Conservation (phyloP, 2,329 filamentous ascomycete species). For the Aspergillus fumigatiaffinis region DNA sequence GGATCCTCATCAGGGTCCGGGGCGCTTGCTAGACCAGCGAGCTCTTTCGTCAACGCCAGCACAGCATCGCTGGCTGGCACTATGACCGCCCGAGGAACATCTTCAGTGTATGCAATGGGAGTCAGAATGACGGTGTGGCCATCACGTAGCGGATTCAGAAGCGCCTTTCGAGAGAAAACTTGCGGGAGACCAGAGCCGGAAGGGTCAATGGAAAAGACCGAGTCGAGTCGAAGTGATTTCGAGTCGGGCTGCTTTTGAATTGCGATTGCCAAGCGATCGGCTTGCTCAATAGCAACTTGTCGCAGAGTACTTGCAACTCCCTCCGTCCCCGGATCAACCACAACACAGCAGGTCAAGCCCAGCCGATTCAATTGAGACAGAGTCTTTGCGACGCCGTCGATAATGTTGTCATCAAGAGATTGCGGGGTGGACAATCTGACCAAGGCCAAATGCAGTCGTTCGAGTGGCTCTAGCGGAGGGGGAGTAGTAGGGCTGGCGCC, state of each 20-base stretch:
- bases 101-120: slow-evolving; percentile 57
- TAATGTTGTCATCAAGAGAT: slow-evolving; percentile 61
- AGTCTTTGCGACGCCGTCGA: slow-evolving; percentile 76
- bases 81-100: slow-evolving; percentile 45
- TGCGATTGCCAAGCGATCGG: slow-evolving; percentile 68
- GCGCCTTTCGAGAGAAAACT: slow-evolving; percentile 45
- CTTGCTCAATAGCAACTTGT: slow-evolving; percentile 57
- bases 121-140: slow-evolving; percentile 69
- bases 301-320: slow-evolving; percentile 37
- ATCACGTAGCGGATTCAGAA: slow-evolving; percentile 63
- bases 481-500: slow-evolving; percentile 43
- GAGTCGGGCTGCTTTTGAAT: slow-evolving; percentile 66
- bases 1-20: slow-evolving; percentile 44
- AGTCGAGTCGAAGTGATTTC: slow-evolving; percentile 66
- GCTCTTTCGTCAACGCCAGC: slow-evolving; percentile 70
- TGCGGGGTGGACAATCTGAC: slow-evolving; percentile 79
- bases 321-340: slow-evolving; percentile 65
- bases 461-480: slow-evolving; percentile 29
- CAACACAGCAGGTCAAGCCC: slow-evolving; percentile 75
- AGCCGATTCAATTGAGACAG: slow-evolving; percentile 77
- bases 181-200: slow-evolving; percentile 31
- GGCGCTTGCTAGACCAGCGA: slow-evolving; percentile 61
- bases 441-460: slow-evolving; percentile 70
- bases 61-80: slow-evolving; percentile 62
- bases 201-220: slow-evolving; percentile 44